phyloP scores from a whole-genome alignment of 495 filamentous ascomycete species.

The Penicillium silybi region DNA sequence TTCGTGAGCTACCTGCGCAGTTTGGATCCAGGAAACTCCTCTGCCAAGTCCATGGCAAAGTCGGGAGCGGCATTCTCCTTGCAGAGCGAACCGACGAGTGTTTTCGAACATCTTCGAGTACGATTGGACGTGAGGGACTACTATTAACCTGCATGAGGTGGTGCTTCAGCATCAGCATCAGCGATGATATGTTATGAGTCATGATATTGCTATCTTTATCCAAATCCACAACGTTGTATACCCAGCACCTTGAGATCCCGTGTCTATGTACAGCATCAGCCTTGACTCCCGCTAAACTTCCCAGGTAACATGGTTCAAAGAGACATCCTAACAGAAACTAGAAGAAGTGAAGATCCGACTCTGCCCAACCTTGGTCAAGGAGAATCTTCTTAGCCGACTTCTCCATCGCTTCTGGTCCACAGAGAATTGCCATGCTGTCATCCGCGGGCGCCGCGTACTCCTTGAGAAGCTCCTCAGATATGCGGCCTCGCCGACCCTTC shows the following conservation, averaged over 20 bases:
- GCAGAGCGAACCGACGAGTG: constrained; percentile 32
- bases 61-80: constrained; percentile 24
- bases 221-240: not conserved
- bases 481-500: constrained; percentile 67
- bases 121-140: constrained; percentile 49
- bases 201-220: not conserved
- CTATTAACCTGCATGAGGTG: constrained; percentile 26
- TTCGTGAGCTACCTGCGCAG: constrained; percentile 48
- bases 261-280: not conserved
- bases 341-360: constrained; percentile 83
- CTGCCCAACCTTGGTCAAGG: constrained; percentile 67
- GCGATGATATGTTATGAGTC: not conserved
- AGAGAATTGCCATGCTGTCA: constrained; percentile 71
- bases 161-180: not conserved
- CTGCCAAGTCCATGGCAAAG: constrained; percentile 29
- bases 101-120: constrained; percentile 47
- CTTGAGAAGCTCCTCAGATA: constrained; percentile 58
- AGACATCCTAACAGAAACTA: constrained; percentile 25
- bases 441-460: constrained; percentile 51
- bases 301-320: not conserved
- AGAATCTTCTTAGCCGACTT: constrained; percentile 60
- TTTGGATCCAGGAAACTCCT: constrained; percentile 47
- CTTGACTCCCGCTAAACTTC: not conserved
- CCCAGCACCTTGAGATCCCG: too few species aligned
- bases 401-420: constrained; percentile 79